Evolutionary conservation across 352 stramenopile species (phyloP), one percentile per base, ranked within the genome.

Genomic region (Phytophthora hibernalis): DNA sequence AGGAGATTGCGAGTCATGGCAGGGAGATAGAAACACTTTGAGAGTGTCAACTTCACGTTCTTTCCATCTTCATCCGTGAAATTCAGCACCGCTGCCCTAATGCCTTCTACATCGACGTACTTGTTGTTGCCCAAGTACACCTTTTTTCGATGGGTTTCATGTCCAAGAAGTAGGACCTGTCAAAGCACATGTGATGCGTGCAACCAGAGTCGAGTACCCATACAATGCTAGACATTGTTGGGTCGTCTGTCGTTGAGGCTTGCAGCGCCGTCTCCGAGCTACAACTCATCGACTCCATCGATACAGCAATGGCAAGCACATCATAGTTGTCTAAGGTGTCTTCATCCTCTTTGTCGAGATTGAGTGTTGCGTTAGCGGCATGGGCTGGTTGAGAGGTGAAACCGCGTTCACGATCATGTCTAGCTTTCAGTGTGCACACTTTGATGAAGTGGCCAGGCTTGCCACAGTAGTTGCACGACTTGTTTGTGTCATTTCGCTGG

Each of bases 101-200:
- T 55, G 4, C 30, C 55, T 64, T 55, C 43, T 2, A 64, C 55
- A 0, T 64, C 55, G 16, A 64, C n/a, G 24, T 18, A 54, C 1
- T 55, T 55, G 45, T 64, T 64, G 55, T 55, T 12, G 5, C 45
- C 55, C 9, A 64, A 45, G 8, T 43, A 64, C 4, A 64, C 43
- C 16, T 55, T 64, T 42, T 48, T 5, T 49, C 35, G 5, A 55
- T 10, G 5, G 45, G 21, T 22, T 55, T 43, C 0, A 64, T 38
- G 2, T 53, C 16, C 13, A 15, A 24, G 21, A 56, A 64, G 45
- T 16, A 64, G 4, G 7, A 12, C 35, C 38, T 58, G n/a, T 53
- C 47, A 52, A 52, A 53, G 18, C 37, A 58, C 38, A 47, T 58
- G 40, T 57, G 49, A 16, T 59, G 38, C 11, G 49, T 58, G 30